A percentile compares a stretch with the other conserved stretches of the same genome.
phyloP scores from a whole-genome alignment of 176 grass and related monocot species.

The Avena sativa region DNA sequence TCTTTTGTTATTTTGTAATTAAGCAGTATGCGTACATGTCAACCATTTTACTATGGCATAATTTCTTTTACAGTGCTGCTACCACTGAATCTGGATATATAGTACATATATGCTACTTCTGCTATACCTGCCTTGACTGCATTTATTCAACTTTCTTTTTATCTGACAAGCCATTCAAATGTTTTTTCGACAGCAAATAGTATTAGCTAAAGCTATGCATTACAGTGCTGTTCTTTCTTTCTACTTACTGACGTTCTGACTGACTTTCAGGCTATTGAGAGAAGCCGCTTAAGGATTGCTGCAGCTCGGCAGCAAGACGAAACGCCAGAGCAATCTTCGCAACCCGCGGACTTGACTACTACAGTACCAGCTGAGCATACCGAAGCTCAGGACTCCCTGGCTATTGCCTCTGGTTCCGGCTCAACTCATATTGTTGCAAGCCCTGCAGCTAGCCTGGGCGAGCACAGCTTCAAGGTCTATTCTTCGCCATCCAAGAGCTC shows the following conservation, averaged over 20 bases:
- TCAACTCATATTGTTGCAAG: slow-evolving; percentile 47
- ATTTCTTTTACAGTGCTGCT: background rate
- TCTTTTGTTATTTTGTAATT: slow-evolving; percentile 15
- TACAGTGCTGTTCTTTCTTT: background rate
- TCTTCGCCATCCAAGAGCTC: slow-evolving; percentile 39
- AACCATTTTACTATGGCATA: slow-evolving; percentile 5
- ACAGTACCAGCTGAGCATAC: slow-evolving; percentile 32
- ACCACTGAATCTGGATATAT: background rate
- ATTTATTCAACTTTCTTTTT: background rate
- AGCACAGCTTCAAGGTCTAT: slow-evolving; percentile 40
- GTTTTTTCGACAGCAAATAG: background rate
- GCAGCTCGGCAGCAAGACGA: slow-evolving; percentile 51
- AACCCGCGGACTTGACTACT: slow-evolving; percentile 28
- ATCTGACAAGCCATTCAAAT: slow-evolving; percentile 13
- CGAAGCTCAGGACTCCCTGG: slow-evolving; percentile 27
- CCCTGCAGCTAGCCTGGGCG: slow-evolving; percentile 31
- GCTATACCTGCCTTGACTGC: background rate
- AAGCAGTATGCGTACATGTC: background rate
- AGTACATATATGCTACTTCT: background rate
- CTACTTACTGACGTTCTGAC: slow-evolving; percentile 30
- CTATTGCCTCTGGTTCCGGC: slow-evolving; percentile 48
- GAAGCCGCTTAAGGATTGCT: slow-evolving; percentile 58
- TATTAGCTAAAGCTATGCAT: slow-evolving; percentile 10
- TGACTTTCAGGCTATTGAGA: slow-evolving; percentile 66
- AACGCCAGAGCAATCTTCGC: slow-evolving; percentile 37